Evolutionary conservation across 805 yeast species (phyloP), one percentile per base, ranked within the genome.

Genomic region (Candida loeiensis): DNA sequence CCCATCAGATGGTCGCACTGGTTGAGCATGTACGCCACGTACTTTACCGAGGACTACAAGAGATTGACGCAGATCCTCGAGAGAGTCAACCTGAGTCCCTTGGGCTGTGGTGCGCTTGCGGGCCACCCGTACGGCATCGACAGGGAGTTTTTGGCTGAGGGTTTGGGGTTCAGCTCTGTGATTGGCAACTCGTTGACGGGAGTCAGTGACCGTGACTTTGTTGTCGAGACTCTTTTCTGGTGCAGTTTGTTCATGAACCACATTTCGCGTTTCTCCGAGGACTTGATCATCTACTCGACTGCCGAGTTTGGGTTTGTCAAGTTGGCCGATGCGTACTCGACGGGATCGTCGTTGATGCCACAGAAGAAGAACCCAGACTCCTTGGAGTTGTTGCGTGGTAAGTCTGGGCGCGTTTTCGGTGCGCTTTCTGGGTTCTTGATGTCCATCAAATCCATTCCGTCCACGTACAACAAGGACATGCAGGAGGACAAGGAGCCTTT

Each of bases 1-100:
- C 99, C 99, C n/a, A 93, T 93, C 57, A 80, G 99, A 68, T 93
- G 99, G 99, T 74, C 97, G 1, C 99, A 93, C 62, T 91, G 97
- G 96, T 73, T 93, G 50, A 79, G 91, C 50, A 81, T 88, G 60
- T 91, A 93, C 57, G 97, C 96, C 27, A 91, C 99, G 2, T 93
- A 90, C 59, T 83, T 93, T 64, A 78, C 90, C 7, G 89, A 89
- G 58, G 99, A 93, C 61, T 80, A 84, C 66, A 79, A 85, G 60
- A 79, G 99, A 60, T 74, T 93, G 51, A 66, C 76, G 48, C 93
- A 95, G 65, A 74, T 93, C 40, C 76, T 83, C 48, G 82, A 70
- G 41, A 81, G 99, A 63, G 79, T 88, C 41, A 93, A 95, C 60
- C 79, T 76, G 51, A 83, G 89, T 26, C 99, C 99, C 32, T 74